Conservation (phyloP, 2,329 filamentous ascomycete genomes). For the Fusarium fracticaudum region DNA sequence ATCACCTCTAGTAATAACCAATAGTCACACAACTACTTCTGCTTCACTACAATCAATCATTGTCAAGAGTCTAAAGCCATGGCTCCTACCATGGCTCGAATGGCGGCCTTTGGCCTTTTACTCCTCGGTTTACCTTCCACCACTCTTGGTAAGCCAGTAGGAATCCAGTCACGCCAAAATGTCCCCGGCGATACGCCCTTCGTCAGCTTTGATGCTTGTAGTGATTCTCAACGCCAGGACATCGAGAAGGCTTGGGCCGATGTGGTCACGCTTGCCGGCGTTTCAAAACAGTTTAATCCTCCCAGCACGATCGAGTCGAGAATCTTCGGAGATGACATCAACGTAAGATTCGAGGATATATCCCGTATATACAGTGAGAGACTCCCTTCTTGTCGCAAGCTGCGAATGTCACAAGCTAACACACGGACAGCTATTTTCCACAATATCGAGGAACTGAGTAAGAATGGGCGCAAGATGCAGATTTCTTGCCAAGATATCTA, state of each 20-base stretch:
- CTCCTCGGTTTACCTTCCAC: not conserved
- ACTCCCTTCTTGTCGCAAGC: not conserved
- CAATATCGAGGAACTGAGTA: not conserved
- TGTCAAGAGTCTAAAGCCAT: not conserved
- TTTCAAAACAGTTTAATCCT: not conserved
- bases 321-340: not conserved
- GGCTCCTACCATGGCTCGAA: not conserved
- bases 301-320: not conserved
- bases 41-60: not conserved
- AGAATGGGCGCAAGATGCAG: not conserved
- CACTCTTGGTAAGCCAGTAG: not conserved
- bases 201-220: not conserved
- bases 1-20: not conserved
- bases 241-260: not conserved
- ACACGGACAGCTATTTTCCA: not conserved
- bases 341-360: not conserved
- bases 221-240: not conserved
- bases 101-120: not conserved
- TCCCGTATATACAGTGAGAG: not conserved
- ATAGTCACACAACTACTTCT: not conserved
- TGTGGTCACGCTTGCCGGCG: not conserved
- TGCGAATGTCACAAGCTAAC: fast-evolving
- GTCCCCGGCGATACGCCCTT: not conserved
- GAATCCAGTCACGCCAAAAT: not conserved
- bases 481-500: not conserved